phyloP scores from a whole-genome alignment of 306 rosid species.

The Cucumis hystrix region DNA sequence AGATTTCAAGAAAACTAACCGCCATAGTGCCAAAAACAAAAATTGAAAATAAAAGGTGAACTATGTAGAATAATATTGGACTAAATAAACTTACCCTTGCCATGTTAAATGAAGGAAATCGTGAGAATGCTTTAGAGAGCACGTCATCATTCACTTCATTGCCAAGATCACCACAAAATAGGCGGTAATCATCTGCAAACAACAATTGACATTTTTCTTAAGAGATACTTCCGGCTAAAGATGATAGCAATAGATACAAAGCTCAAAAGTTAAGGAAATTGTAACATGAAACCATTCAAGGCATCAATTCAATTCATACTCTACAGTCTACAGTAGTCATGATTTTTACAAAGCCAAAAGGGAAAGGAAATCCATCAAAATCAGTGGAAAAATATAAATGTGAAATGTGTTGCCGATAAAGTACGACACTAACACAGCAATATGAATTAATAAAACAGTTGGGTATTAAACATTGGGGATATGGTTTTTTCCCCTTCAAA shows the following conservation, averaged over 20 bases:
- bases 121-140: constrained; percentile 84
- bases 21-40: constrained; percentile 31
- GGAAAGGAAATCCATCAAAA: neutral
- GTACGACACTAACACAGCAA: neutral
- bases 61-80: neutral
- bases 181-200: constrained; percentile 69
- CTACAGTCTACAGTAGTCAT: neutral
- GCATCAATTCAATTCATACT: neutral
- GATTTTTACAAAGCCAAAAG: neutral
- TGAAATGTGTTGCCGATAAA: neutral
- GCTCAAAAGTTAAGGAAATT: neutral
- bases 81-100: constrained; percentile 54
- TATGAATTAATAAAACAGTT: neutral
- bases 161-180: constrained; percentile 94
- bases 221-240: neutral
- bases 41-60: constrained; percentile 1
- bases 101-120: constrained; percentile 86
- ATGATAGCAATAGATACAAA: neutral
- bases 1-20: constrained; percentile 50
- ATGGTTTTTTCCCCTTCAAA: neutral
- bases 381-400: neutral
- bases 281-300: neutral
- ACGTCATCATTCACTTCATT: constrained; percentile 98
- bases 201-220: constrained; percentile 4
- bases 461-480: neutral